Evolutionary conservation across 305 asterid genomes (phyloP).

Genomic region (Fraxinus baroniana): DNA sequence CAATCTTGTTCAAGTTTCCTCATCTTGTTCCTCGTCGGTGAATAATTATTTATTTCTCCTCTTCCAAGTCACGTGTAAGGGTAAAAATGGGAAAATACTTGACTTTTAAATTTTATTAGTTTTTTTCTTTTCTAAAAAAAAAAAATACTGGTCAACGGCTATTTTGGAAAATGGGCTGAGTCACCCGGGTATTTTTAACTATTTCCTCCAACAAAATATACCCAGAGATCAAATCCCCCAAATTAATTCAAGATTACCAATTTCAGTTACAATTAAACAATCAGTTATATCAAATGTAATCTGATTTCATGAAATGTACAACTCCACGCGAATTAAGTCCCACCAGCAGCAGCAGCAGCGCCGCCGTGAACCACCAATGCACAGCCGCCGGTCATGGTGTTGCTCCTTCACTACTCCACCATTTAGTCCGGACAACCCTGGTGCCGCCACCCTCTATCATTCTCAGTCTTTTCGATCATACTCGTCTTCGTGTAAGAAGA

Average conservation of each 20-base stretch:
- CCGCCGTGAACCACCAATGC: slow-evolving; percentile 43
- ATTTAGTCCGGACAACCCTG: slow-evolving; percentile 61
- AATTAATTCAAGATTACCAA: background rate
- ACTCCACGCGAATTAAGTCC: slow-evolving; percentile 23
- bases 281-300: background rate
- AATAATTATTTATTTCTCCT: no score
- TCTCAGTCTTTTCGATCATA: slow-evolving; percentile 32
- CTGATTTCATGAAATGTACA: slow-evolving; percentile 33
- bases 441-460: slow-evolving; percentile 27
- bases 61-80: no score
- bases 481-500: slow-evolving; percentile 35
- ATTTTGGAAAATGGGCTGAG: no score
- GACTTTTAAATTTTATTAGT: no score
- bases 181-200: no score
- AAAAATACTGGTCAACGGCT: no score
- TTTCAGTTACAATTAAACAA: slow-evolving; percentile 9
- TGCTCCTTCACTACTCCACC: slow-evolving; percentile 80
- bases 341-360: slow-evolving; percentile 18
- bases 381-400: slow-evolving; percentile 82
- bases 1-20: no score
- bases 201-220: background rate
- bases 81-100: no score
- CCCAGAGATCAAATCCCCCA: slow-evolving; percentile 4
- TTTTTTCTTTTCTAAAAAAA: no score
- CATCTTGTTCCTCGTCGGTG: no score